Percentiles rank a stretch among this genome's conserved stretches.
These are phyloP conservation scores for Torulaspora globosa DNA, from an alignment of 1,139 yeast species.

Conservation along the genomic window DNA sequence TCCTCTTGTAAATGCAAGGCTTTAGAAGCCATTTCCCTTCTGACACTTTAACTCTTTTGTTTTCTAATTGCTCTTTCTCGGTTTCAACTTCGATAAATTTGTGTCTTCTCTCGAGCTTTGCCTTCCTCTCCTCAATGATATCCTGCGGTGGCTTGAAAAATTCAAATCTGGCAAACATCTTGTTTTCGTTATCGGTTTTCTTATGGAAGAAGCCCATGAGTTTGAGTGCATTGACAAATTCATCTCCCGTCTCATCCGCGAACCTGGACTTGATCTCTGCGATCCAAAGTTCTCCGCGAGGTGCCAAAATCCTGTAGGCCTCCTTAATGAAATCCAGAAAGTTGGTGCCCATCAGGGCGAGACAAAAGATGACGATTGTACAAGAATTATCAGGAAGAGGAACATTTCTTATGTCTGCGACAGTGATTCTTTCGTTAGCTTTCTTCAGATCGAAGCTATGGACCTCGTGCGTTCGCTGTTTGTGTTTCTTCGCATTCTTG, in stretches of 20 bases:
- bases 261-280: conserved; percentile 95
- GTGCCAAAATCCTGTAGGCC: conserved; percentile 80
- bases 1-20: conserved; percentile 92
- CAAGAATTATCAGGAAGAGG: conserved; percentile 78
- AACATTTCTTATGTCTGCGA: conserved; percentile 88
- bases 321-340: conserved; percentile 87
- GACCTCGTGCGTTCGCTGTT: conserved; percentile 51
- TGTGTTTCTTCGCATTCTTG: conserved; percentile 34
- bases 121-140: conserved; percentile 59
- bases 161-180: conserved; percentile 93
- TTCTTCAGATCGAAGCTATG: conserved; percentile 89
- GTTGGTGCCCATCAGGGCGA: conserved; percentile 96
- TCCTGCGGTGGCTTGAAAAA: conserved; percentile 83
- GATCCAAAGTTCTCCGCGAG: conserved; percentile 94
- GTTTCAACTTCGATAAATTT: conserved; percentile 70
- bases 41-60: conserved; percentile 52
- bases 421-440: conserved; percentile 83
- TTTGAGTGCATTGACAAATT: conserved; percentile 74
- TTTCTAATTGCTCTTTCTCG: conserved; percentile 54
- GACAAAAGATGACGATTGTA: conserved; percentile 81
- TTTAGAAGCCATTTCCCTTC: conserved; percentile 88
- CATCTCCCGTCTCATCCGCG: conserved; percentile 59
- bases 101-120: conserved; percentile 58
- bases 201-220: conserved; percentile 82
- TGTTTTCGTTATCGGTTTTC: conserved; percentile 78